phyloP scores from a whole-genome alignment of 1,139 yeast genomes.

The Scheffersomyces cryptocercus region DNA sequence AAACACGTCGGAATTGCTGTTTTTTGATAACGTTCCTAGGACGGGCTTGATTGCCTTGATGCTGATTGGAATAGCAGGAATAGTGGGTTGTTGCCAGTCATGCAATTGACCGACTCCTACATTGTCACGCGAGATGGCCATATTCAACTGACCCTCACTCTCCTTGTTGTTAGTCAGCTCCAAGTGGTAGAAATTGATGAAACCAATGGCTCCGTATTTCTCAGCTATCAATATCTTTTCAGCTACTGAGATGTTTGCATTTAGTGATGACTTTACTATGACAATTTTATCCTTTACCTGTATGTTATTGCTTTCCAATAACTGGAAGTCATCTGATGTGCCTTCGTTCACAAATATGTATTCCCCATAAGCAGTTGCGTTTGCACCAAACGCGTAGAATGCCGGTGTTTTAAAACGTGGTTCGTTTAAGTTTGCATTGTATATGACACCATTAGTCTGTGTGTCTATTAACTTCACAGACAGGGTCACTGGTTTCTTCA shows the following conservation, averaged over 20 bases:
- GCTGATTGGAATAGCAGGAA: slow-evolving; percentile 42
- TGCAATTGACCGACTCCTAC: slow-evolving; percentile 14
- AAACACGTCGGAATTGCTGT: slow-evolving; percentile 12
- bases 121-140: slow-evolving; percentile 26
- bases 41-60: slow-evolving; percentile 32
- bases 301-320: slow-evolving; percentile 20
- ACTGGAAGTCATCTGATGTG: slow-evolving; percentile 26
- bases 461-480: slow-evolving; percentile 23
- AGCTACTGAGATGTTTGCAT: slow-evolving; percentile 17
- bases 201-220: slow-evolving; percentile 28
- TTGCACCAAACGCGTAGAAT: slow-evolving; percentile 31
- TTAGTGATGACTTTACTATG: slow-evolving; percentile 23
- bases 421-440: slow-evolving; percentile 29
- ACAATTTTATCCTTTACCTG: slow-evolving; percentile 28
- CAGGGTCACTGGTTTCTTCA: slow-evolving; percentile 28
- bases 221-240: slow-evolving; percentile 33
- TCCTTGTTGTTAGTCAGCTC: slow-evolving; percentile 8
- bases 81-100: slow-evolving; percentile 13
- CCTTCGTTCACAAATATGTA: slow-evolving; percentile 38
- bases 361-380: slow-evolving; percentile 26
- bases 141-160: slow-evolving; percentile 8
- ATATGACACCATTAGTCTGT: slow-evolving; percentile 21
- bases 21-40: slow-evolving; percentile 23
- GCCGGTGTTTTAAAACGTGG: slow-evolving; percentile 36
- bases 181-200: slow-evolving; percentile 27